These are phyloP conservation scores for Penicillium angulare DNA, from an alignment of 495 filamentous ascomycete genomes.

Conservation along the genomic window DNA sequence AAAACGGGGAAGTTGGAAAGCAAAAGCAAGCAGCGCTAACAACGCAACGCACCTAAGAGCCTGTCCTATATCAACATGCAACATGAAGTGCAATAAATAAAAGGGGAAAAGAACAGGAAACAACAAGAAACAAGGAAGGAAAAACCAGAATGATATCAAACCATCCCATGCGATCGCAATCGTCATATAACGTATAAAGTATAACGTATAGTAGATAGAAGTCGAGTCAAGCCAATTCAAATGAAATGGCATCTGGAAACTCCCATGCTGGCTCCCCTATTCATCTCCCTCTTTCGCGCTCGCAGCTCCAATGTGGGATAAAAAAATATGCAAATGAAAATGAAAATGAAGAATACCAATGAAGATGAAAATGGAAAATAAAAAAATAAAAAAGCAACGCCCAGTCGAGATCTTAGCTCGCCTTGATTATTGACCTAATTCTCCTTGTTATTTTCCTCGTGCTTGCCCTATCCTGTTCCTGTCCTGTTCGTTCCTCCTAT, in stretches of 20 bases:
- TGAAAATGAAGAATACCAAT: neutral
- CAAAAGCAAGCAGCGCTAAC: slow-evolving; percentile 5
- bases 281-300: neutral
- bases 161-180: neutral
- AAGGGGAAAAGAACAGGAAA: neutral
- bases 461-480: neutral
- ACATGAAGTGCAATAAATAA: neutral
- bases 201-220: too few relatives aligned
- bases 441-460: too few relatives aligned
- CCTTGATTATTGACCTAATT: slow-evolving; percentile 16
- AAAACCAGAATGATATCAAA: neutral
- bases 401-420: slow-evolving; percentile 14
- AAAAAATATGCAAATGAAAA: slow-evolving; percentile 1
- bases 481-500: slow-evolving; percentile 13
- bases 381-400: slow-evolving; percentile 10
- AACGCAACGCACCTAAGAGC: slow-evolving; percentile 5
- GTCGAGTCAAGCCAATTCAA: too few relatives aligned
- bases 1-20: neutral
- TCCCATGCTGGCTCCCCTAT: neutral
- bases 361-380: neutral
- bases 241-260: neutral
- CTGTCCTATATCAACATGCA: slow-evolving; percentile 15
- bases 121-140: neutral
- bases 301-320: neutral
- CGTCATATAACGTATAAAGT: neutral